Percentiles rank a stretch among this genome's conserved stretches.
Conservation (phyloP, 2,329 filamentous ascomycete genomes). For the Paracamarosporium sp. region DNA sequence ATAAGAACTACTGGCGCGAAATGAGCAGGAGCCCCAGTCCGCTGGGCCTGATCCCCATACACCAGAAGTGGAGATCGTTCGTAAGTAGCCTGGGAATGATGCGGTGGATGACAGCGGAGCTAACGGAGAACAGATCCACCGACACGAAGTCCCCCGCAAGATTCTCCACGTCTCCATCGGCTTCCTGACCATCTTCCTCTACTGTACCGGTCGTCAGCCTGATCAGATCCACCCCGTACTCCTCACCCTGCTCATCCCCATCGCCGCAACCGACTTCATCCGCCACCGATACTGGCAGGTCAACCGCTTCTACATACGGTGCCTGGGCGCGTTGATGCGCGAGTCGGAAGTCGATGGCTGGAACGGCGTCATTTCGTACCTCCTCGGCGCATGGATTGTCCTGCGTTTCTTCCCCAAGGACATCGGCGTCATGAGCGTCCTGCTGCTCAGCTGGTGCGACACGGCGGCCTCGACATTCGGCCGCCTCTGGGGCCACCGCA, state of each 20-base stretch:
- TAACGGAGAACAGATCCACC: constrained; percentile 65
- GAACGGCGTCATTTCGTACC: constrained; percentile 97
- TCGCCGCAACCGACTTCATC: constrained; percentile 80
- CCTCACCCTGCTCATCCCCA: constrained; percentile 80
- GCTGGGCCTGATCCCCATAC: constrained; percentile 92
- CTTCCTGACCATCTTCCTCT: constrained; percentile 88
- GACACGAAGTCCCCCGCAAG: constrained; percentile 96
- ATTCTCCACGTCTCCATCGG: constrained; percentile 94
- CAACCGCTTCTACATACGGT: constrained; percentile 85
- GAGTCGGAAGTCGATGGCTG: constrained; percentile 93
- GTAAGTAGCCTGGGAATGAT: constrained; percentile 56
- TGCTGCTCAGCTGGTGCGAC: constrained; percentile 97
- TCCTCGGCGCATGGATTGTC: constrained; percentile 87
- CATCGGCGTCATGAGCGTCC: constrained; percentile 83
- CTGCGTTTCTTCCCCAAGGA: constrained; percentile 92
- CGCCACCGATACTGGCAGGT: constrained; percentile 82
- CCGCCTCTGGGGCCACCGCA: constrained; percentile 86
- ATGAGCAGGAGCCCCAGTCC: constrained; percentile 92
- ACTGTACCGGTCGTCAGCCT: constrained; percentile 79
- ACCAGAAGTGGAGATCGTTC: constrained; percentile 87
- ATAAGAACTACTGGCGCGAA: constrained; percentile 81
- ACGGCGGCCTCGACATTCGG: constrained; percentile 96
- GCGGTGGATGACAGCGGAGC: constrained; percentile 1
- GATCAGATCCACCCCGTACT: constrained; percentile 82
- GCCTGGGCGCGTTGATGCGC: constrained; percentile 90